phyloP scores from a whole-genome alignment of 2,329 filamentous ascomycete genomes.

The Chrysosporium keratinophilum region DNA sequence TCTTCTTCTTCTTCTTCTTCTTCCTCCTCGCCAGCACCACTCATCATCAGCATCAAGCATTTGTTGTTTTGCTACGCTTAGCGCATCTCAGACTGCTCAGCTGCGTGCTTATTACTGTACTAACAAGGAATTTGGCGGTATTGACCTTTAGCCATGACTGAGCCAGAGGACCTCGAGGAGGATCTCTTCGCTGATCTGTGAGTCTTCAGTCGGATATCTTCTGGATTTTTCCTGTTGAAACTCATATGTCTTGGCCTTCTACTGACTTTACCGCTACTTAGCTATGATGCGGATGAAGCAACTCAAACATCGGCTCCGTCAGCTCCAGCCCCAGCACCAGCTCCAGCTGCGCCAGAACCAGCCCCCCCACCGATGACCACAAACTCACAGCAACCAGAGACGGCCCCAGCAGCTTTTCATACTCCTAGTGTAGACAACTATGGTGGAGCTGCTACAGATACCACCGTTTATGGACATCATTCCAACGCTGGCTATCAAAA shows the following conservation, averaged over 20 bases:
- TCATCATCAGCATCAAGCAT: background rate
- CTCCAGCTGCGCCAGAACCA: slow-evolving; percentile 32
- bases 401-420: background rate
- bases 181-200: slow-evolving; percentile 95
- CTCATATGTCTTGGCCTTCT: background rate
- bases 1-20: slow-evolving; percentile 14
- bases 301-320: slow-evolving; percentile 24
- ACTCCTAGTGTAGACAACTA: background rate
- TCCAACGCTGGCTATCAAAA: slow-evolving; percentile 13
- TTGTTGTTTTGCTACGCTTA: background rate
- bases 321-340: slow-evolving; percentile 30
- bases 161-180: slow-evolving; percentile 74
- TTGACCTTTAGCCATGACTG: slow-evolving; percentile 53
- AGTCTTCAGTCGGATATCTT: slow-evolving; percentile 32
- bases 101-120: background rate
- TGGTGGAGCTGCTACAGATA: background rate
- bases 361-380: slow-evolving; percentile 20
- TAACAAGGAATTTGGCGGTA: background rate
- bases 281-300: slow-evolving; percentile 58
- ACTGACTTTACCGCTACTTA: slow-evolving; percentile 24
- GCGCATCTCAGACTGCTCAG: background rate
- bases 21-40: slow-evolving; percentile 4
- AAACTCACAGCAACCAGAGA: background rate
- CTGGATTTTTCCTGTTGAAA: background rate
- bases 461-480: background rate